Conservation (phyloP, 176 grass and related monocot genomes). For the Melocanna baccifera region DNA sequence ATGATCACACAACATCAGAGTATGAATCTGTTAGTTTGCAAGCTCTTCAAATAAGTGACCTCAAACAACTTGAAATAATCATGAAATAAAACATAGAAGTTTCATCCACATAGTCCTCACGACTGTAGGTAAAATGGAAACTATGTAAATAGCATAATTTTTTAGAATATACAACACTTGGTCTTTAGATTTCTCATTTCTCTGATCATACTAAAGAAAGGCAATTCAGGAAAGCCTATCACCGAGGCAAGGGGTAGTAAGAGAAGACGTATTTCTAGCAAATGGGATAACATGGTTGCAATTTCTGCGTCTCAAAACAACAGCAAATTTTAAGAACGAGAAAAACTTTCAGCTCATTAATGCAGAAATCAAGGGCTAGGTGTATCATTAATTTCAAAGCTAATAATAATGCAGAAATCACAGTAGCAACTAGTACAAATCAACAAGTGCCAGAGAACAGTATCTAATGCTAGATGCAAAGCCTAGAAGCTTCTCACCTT, state of each 20-base stretch:
- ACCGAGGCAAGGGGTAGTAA: neutral
- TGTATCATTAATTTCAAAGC: neutral
- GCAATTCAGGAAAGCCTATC: neutral
- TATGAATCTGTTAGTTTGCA: slow-evolving; percentile 9
- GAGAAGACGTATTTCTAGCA: neutral
- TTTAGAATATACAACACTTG: too few species aligned
- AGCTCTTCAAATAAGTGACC: neutral
- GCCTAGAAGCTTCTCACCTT: slow-evolving; percentile 91
- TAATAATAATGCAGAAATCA: slow-evolving; percentile 16
- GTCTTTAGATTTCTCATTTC: neutral
- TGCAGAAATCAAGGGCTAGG: slow-evolving; percentile 13
- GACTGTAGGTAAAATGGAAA: neutral
- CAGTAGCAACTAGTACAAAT: neutral
- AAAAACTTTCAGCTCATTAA: neutral
- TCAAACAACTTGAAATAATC: slow-evolving; percentile 1
- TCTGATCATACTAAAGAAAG: neutral
- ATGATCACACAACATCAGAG: neutral
- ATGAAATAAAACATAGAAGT: neutral
- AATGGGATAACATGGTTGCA: neutral
- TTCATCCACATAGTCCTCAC: neutral
- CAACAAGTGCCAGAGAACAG: slow-evolving; percentile 19
- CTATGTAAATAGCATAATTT: neutral
- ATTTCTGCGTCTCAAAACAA: neutral
- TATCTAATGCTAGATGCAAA: slow-evolving; percentile 38
- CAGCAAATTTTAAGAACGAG: neutral